A percentile compares a stretch with the other conserved stretches of the same genome.
These are phyloP conservation scores for Fraxinus angustifolia DNA, from an alignment of 305 asterid genomes.

Conservation along the genomic window DNA sequence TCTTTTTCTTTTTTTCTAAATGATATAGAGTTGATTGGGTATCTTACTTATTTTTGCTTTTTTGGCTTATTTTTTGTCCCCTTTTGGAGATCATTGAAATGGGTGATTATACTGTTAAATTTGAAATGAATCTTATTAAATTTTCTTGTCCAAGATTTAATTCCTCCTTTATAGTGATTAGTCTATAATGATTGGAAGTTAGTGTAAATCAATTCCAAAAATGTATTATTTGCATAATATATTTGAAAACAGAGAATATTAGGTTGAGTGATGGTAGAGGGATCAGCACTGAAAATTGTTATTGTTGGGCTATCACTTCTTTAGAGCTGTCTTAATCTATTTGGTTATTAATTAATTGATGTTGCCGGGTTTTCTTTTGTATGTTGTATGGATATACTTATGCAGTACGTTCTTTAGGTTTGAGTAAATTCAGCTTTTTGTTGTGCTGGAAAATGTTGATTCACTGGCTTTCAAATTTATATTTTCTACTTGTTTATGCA, in stretches of 20 bases:
- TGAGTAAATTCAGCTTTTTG: background rate
- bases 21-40: constrained; percentile 1
- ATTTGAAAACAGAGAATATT: constrained; percentile 30
- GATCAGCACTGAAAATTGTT: constrained; percentile 31
- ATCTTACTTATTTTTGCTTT: constrained; percentile 1
- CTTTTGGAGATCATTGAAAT: background rate
- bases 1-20: no score
- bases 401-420: background rate
- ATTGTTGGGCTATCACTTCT: constrained; percentile 41
- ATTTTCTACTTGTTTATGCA: constrained; percentile 8
- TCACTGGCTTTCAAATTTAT: background rate
- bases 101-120: constrained; percentile 5
- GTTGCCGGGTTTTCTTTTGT: background rate
- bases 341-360: background rate
- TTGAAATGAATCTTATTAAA: background rate
- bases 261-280: constrained; percentile 33
- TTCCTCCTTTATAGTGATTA: constrained; percentile 20
- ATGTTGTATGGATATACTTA: background rate
- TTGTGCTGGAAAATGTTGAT: background rate
- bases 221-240: background rate
- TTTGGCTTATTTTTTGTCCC: background rate
- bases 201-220: constrained; percentile 23
- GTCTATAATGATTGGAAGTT: constrained; percentile 23
- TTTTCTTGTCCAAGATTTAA: constrained; percentile 10
- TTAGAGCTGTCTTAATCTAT: constrained; percentile 18